phyloP scores from a whole-genome alignment of 179 eudicot genomes.

The Beta lomatogona region DNA sequence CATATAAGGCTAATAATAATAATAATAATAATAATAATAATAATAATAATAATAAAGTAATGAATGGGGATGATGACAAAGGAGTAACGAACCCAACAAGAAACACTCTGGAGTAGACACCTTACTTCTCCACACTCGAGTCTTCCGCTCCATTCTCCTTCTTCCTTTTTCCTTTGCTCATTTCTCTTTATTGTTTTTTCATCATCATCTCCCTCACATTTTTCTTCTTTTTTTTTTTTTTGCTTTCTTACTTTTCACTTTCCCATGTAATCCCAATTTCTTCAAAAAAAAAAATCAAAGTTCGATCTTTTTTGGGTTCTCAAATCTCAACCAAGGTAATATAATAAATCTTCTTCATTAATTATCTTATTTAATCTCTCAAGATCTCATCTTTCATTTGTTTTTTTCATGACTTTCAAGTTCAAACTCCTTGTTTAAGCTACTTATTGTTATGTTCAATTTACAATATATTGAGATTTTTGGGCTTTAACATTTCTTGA shows the following conservation, averaged over 20 bases:
- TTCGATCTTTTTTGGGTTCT: no score
- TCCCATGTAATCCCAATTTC: not conserved
- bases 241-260: not conserved
- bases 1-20: no score
- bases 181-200: not conserved
- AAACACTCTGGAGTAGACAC: constrained; percentile 19
- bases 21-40: no score
- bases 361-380: not conserved
- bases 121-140: constrained; percentile 10
- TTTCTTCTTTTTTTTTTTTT: not conserved
- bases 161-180: not conserved
- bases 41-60: no score
- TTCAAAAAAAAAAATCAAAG: not conserved
- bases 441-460: not conserved
- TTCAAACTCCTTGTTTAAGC: no score
- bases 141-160: not conserved
- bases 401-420: no score
- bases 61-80: not conserved
- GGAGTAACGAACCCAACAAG: constrained; percentile 8
- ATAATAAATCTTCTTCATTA: no score
- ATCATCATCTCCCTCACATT: not conserved
- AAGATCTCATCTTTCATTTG: not conserved
- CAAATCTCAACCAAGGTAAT: no score
- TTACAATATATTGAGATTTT: not conserved
- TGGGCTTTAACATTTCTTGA: not conserved